phyloP scores from a whole-genome alignment of 2,329 filamentous ascomycete species.

The Monosporascus sp. region DNA sequence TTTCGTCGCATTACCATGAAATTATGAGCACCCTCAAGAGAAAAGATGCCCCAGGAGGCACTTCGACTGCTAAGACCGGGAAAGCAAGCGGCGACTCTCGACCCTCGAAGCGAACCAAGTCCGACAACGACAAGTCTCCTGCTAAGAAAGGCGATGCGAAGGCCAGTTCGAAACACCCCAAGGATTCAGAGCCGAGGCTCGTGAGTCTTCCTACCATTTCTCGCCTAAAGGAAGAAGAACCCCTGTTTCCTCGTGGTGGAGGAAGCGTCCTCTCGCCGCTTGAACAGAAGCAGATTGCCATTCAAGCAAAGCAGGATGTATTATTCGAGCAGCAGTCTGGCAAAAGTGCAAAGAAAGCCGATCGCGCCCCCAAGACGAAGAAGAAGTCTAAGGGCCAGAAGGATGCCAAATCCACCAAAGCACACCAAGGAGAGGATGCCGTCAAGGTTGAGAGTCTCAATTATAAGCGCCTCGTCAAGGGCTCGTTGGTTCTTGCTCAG shows the following conservation, averaged over 20 bases:
- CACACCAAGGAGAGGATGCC: conserved; percentile 48
- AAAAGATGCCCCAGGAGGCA: conserved; percentile 51
- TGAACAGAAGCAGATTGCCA: conserved; percentile 93
- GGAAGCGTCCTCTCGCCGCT: conserved; percentile 86
- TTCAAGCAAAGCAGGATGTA: conserved; percentile 88
- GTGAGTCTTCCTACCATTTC: conserved; percentile 35
- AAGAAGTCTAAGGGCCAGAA: conserved; percentile 50
- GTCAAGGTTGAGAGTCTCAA: conserved; percentile 82
- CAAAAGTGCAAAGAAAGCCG: conserved; percentile 40
- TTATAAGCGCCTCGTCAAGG: conserved; percentile 84
- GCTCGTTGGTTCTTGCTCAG: conserved; percentile 83
- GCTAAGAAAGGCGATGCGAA: conserved; percentile 28
- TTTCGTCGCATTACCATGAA: conserved; percentile 15
- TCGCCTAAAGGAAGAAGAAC: conserved; percentile 70
- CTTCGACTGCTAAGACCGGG: conserved; percentile 43
- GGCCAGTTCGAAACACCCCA: conserved; percentile 17
- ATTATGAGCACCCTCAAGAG: conserved; percentile 54
- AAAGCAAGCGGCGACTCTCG: conserved; percentile 42
- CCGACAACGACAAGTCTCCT: conserved; percentile 31
- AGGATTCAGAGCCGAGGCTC: conserved; percentile 18
- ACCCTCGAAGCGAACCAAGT: conserved; percentile 44
- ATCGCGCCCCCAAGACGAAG: conserved; percentile 47
- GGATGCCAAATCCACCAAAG: conserved; percentile 47
- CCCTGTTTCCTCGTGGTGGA: conserved; percentile 87
- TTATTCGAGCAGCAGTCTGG: conserved; percentile 75